Evolutionary conservation across 2,329 filamentous ascomycete genomes (phyloP), one percentile per base, ranked within the genome.

Genomic region (Beauveria asiatica): DNA sequence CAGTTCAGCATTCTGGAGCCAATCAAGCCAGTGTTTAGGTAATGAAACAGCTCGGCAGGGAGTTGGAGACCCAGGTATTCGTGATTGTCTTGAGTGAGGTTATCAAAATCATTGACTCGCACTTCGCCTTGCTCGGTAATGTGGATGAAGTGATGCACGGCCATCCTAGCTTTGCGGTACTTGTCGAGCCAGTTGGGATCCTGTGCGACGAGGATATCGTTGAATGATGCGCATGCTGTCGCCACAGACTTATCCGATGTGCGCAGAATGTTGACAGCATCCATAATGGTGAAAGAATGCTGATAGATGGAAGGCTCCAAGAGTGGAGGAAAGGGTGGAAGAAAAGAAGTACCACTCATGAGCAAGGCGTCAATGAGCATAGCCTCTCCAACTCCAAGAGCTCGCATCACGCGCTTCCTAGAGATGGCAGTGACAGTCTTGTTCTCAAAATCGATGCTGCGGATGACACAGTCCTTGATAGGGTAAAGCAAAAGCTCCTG

Each of bases 41-140:
- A 97, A 72, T 91, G 89, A 71, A 93, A 92, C 19, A 97, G 79
- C 73, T 99, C 94, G 45, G 92, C 86, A 0, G 94, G 92, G 5
- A 99, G 79, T 62, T 92, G 88, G 62, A 95, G 84, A n/a, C 92
- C 92, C 63, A 97, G 84, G 70, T 97, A 92, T 68, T 93, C 87
- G 70, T 95, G 90, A 65, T 94, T 87, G 70, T 97, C 92, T 50
- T 82, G 83, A 2, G 94, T 92, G 21, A 92, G 83, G 59, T 84
- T 80, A 8, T 90, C 87, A 59, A 80, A 82, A 66, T 92, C 86
- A 67, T 90, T 80, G 17, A 92, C 88, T 62, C 84, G 83, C 54
- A 96, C 82, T 67, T 88, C 85, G 45, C 94, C 94, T n/a, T 83
- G 84, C 59, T 84, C 81, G 39, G 86, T 84, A 65, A 96, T 85